phyloP scores from a whole-genome alignment of 192 early-diverging fungal genomes.

The Rhizophlyctis rosea region DNA sequence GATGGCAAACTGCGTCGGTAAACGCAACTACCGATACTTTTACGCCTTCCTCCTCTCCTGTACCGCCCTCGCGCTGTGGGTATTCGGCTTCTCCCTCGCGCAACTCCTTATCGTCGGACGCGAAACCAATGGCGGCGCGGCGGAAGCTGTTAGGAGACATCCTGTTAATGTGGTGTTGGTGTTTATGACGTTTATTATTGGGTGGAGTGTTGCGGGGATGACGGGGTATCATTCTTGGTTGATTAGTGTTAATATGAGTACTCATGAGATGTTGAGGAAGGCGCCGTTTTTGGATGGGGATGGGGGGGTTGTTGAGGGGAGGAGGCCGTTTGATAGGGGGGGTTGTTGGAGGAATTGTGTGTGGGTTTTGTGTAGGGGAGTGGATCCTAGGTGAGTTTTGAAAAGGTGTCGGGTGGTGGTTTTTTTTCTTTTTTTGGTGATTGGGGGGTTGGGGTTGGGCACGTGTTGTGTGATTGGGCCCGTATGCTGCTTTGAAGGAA shows the following conservation, averaged over 20 bases:
- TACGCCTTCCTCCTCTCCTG: constrained; percentile 68
- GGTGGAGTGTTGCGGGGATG: constrained; percentile 69
- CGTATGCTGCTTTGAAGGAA: too few species aligned
- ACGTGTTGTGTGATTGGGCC: too few species aligned
- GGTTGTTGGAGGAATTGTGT: constrained; percentile 46
- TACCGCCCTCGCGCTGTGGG: constrained; percentile 61
- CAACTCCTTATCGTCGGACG: constrained; percentile 45
- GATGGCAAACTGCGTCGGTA: constrained; percentile 90
- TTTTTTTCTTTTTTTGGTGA: too few species aligned
- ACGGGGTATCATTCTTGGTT: constrained; percentile 75
- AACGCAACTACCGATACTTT: constrained; percentile 64
- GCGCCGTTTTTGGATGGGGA: constrained; percentile 31
- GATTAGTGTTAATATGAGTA: constrained; percentile 72
- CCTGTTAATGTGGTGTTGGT: constrained; percentile 21
- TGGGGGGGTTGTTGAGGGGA: constrained; percentile 1
- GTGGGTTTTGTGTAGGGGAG: constrained; percentile 53
- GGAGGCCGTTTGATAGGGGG: constrained; percentile 51
- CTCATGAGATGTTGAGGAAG: constrained; percentile 69
- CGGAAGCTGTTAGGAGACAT: constrained; percentile 10
- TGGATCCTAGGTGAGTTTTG: constrained; percentile 17
- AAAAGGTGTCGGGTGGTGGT: too few species aligned
- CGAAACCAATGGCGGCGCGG: background rate
- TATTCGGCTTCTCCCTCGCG: constrained; percentile 58
- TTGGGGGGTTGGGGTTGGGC: too few species aligned
- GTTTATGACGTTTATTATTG: constrained; percentile 60